A percentile compares a stretch with the other conserved stretches of the same genome.
These are phyloP conservation scores for Oenanthe javanica DNA, from an alignment of 140 eudicot genomes.

Conservation along the genomic window DNA sequence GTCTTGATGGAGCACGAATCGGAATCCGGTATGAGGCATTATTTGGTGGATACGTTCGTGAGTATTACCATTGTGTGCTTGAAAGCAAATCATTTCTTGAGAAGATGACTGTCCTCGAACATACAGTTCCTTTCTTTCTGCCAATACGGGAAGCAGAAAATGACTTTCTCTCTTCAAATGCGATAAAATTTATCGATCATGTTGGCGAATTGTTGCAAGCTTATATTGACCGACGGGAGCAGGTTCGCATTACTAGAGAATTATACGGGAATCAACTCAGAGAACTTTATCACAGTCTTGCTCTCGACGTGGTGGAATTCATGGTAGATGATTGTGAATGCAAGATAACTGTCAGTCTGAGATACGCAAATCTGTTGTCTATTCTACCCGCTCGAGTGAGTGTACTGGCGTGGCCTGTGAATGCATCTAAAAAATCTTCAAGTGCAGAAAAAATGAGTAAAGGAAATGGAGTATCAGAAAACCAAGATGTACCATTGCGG, in stretches of 20 bases:
- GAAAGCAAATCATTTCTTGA: slow-evolving; percentile 98
- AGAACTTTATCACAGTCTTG: slow-evolving; percentile 93
- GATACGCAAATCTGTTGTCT: slow-evolving; percentile 63
- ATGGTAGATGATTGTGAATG: slow-evolving; percentile 65
- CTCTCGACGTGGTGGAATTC: slow-evolving; percentile 81
- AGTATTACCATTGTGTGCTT: slow-evolving; percentile 83
- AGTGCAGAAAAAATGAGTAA: slow-evolving; percentile 21
- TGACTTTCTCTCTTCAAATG: slow-evolving; percentile 81
- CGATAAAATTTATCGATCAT: slow-evolving; percentile 88
- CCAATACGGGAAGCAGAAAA: slow-evolving; percentile 85
- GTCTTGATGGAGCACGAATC: slow-evolving; percentile 90
- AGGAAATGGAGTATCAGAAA: slow-evolving; percentile 32
- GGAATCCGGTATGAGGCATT: slow-evolving; percentile 90
- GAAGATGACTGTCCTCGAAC: slow-evolving; percentile 90
- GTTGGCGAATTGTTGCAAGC: slow-evolving; percentile 91
- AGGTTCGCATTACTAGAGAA: slow-evolving; percentile 85
- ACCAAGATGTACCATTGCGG: slow-evolving; percentile 49
- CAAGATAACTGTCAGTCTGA: slow-evolving; percentile 77
- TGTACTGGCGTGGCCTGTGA: slow-evolving; percentile 89
- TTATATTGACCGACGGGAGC: slow-evolving; percentile 89
- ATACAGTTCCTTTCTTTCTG: slow-evolving; percentile 85
- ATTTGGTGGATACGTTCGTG: slow-evolving; percentile 95
- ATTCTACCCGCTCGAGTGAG: slow-evolving; percentile 73
- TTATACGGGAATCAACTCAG: slow-evolving; percentile 85
- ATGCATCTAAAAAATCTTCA: slow-evolving; percentile 34